Conservation (phyloP, 768 basidiomycete genomes). For the Xerocomellus chrysenteron region DNA sequence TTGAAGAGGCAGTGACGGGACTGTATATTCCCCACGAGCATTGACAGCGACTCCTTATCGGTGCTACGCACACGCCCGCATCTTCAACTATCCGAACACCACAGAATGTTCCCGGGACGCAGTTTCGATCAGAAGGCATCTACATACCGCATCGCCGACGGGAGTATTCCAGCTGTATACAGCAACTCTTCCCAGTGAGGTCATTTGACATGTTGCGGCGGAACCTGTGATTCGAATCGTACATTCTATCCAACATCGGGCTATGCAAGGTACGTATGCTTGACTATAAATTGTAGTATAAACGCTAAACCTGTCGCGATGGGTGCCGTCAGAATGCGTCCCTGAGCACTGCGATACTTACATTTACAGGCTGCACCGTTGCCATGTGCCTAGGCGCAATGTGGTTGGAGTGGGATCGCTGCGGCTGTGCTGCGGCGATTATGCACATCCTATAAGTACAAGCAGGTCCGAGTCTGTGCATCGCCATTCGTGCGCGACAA, state of each 20-base stretch:
- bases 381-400: not conserved
- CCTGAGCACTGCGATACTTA: not conserved
- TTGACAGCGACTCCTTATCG: too few species aligned
- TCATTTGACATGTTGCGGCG: not conserved
- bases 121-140: too few species aligned
- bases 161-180: not conserved
- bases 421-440: too few species aligned
- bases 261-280: not conserved
- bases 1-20: too few species aligned
- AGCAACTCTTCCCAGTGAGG: not conserved
- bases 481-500: not conserved
- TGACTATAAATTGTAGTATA: not conserved
- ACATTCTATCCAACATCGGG: not conserved
- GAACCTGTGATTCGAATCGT: not conserved
- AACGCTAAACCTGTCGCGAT: not conserved
- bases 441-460: not conserved
- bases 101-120: not conserved
- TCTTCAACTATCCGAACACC: not conserved
- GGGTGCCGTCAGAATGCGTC: not conserved
- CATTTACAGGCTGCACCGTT: not conserved
- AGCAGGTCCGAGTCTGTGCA: not conserved
- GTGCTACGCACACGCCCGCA: too few species aligned
- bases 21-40: too few species aligned
- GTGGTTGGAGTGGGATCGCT: not conserved
- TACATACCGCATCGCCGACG: too few species aligned